Conservation (phyloP, 257 asterid genomes). For the Leptodermis oblonga region DNA sequence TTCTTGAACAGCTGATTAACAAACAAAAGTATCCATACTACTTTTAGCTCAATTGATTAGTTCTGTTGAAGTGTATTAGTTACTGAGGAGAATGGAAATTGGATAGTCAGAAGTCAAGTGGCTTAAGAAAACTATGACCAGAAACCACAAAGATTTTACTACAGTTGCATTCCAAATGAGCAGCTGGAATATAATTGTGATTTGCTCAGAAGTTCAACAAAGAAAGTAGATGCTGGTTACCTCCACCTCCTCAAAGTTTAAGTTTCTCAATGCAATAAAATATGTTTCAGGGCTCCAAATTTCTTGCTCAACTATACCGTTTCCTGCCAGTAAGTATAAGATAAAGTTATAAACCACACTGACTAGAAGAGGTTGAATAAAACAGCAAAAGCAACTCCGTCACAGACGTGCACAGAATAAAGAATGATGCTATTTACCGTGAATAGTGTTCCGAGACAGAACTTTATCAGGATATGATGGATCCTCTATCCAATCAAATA, state of each 20-base stretch:
- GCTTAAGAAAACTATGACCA: background rate
- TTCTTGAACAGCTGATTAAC: background rate
- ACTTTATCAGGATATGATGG: slow-evolving; percentile 17
- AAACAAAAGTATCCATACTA: background rate
- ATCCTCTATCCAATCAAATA: slow-evolving; percentile 20
- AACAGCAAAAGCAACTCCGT: background rate
- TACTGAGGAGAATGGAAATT: background rate
- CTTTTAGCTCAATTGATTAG: background rate
- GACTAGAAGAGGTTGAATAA: slow-evolving; percentile 2
- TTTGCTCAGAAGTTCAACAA: background rate
- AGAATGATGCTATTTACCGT: slow-evolving; percentile 4
- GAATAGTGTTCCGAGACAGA: slow-evolving; percentile 16
- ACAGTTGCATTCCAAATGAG: background rate
- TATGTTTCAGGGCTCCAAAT: slow-evolving; percentile 14
- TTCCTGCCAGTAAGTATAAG: slow-evolving; percentile 16
- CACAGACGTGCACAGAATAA: background rate
- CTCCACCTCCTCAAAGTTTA: slow-evolving; percentile 22
- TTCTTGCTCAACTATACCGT: slow-evolving; percentile 22
- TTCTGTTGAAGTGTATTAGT: background rate
- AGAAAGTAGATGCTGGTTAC: slow-evolving; percentile 8
- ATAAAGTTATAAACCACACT: background rate
- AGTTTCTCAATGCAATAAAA: slow-evolving; percentile 17
- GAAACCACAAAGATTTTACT: background rate
- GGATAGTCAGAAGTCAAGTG: background rate
- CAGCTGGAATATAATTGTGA: background rate